A percentile compares a stretch with the other conserved stretches of the same genome.
Evolutionary conservation across 768 basidiomycete species (phyloP).

Genomic region (Mycena vulgaris): DNA sequence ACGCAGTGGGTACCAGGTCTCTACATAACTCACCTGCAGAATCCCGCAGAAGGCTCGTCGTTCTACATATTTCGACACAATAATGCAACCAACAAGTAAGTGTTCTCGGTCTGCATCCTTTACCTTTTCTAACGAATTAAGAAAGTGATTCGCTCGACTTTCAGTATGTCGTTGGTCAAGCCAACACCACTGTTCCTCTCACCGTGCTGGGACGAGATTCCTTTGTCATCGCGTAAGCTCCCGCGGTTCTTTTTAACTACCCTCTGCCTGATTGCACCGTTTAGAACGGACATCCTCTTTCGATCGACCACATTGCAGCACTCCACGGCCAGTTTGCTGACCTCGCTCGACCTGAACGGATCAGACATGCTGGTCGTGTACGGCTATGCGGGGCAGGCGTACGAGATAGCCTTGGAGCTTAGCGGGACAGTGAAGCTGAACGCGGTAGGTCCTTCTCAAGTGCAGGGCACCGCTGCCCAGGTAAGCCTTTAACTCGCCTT

Average conservation of each 20-base stretch:
- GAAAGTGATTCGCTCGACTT: conserved; percentile 24
- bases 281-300: conserved; percentile 65
- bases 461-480: not conserved
- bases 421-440: conserved; percentile 44
- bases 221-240: conserved; percentile 59
- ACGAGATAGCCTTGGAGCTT: conserved; percentile 53
- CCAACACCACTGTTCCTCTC: conserved; percentile 57
- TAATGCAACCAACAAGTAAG: conserved; percentile 63
- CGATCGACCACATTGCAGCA: conserved; percentile 64
- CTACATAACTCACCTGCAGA: conserved; percentile 63
- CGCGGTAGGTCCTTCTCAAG: conserved; percentile 15
- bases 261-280: not conserved
- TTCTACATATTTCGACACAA: conserved; percentile 70
- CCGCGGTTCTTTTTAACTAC: not conserved
- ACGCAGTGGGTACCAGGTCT: conserved; percentile 47
- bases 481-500: not conserved
- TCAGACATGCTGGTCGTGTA: conserved; percentile 61
- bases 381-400: conserved; percentile 52
- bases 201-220: conserved; percentile 66
- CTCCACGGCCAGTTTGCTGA: conserved; percentile 69
- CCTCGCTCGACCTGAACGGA: conserved; percentile 56
- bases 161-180: conserved; percentile 24
- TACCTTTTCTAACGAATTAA: not conserved
- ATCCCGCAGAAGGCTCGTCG: conserved; percentile 62
- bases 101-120: not conserved